A percentile compares a stretch with the other conserved stretches of the same genome.
Evolutionary conservation across 2,329 filamentous ascomycete species (phyloP).

Genomic region (Chrysosporium keratinophilum): DNA sequence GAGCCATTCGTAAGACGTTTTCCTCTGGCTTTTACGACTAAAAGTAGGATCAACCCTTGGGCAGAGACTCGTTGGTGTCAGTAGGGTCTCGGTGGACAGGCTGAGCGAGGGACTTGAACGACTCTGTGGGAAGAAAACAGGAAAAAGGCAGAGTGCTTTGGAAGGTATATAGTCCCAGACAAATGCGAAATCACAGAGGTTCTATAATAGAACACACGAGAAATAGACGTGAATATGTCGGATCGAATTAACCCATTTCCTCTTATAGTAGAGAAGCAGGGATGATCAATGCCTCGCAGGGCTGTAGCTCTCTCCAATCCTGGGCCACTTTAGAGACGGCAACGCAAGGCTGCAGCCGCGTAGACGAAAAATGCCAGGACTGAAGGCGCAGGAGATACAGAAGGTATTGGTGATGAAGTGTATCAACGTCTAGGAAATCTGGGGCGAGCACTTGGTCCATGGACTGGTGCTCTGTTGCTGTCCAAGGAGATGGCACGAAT

Average conservation of each 20-base stretch:
- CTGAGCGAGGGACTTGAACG: background rate
- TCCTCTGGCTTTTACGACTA: background rate
- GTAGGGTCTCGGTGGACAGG: background rate
- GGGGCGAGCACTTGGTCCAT: background rate
- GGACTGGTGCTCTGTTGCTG: background rate
- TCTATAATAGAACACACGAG: background rate
- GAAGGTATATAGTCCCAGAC: background rate
- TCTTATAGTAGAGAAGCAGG: background rate
- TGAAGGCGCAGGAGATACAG: background rate
- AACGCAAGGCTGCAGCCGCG: conserved; percentile 1
- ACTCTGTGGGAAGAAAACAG: background rate
- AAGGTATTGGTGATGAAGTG: background rate
- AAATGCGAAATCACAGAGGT: background rate
- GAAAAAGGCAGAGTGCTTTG: background rate
- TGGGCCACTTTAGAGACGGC: background rate
- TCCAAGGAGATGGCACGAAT: background rate
- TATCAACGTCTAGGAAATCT: background rate
- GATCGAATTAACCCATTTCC: background rate
- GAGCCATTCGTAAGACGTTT: background rate
- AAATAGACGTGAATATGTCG: background rate
- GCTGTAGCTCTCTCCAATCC: background rate
- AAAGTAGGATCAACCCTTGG: background rate
- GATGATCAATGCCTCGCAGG: background rate
- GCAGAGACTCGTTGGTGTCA: background rate
- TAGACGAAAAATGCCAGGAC: background rate